Conservation (phyloP, 495 filamentous ascomycete species). For the Xylaria nigripes region DNA sequence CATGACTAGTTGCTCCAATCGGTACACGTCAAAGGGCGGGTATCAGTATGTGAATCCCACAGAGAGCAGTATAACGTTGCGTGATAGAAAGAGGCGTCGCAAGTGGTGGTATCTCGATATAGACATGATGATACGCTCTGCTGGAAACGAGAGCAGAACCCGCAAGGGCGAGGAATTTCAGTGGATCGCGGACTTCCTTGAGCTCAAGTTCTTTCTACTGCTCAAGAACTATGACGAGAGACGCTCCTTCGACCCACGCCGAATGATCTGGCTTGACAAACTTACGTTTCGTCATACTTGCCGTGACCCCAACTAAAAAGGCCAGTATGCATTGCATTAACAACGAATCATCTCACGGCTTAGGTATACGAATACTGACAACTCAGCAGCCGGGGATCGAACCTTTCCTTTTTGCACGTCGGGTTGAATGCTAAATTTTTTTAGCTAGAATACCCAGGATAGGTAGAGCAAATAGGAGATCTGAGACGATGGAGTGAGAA, state of each 20-base stretch:
- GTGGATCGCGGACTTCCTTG: conserved; percentile 23
- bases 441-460: too few relatives aligned
- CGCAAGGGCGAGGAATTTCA: conserved; percentile 15
- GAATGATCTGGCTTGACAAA: conserved; percentile 12
- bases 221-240: conserved; percentile 14
- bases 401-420: too few relatives aligned
- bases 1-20: conserved; percentile 20
- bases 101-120: conserved; percentile 22
- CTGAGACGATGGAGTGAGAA: too few relatives aligned
- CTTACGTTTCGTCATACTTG: conserved; percentile 18
- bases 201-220: conserved; percentile 19
- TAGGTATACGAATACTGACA: too few relatives aligned
- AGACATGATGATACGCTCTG: conserved; percentile 18
- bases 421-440: too few relatives aligned
- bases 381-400: too few relatives aligned
- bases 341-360: too few relatives aligned
- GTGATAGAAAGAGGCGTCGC: conserved; percentile 12
- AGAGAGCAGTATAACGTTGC: conserved; percentile 14
- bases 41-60: conserved; percentile 27
- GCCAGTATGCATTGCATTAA: neutral
- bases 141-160: conserved; percentile 4
- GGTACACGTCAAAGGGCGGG: conserved; percentile 13
- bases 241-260: neutral
- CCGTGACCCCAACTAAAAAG: neutral
- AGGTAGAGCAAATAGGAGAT: too few relatives aligned